Evolutionary conservation across 2,329 filamentous ascomycete genomes (phyloP).

Genomic region (Fusarium brevicatenulatum): DNA sequence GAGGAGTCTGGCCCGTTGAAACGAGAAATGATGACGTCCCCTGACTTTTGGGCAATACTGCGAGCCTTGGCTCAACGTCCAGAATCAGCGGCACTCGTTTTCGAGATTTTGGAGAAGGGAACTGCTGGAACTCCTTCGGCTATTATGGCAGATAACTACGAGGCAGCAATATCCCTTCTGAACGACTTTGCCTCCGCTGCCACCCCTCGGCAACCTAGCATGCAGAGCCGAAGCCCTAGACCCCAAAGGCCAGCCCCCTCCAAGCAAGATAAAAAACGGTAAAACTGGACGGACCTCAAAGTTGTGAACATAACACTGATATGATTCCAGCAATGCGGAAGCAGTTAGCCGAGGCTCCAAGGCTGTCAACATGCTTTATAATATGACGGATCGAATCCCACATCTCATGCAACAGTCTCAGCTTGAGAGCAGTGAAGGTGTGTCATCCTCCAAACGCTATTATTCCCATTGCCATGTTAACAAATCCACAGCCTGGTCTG

Average conservation of each 20-base stretch:
- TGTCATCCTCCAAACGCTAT: constrained; percentile 30
- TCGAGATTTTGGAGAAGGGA: constrained; percentile 85
- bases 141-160: constrained; percentile 95
- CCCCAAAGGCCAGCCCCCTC: constrained; percentile 48
- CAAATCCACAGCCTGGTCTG: constrained; percentile 80
- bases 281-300: neutral
- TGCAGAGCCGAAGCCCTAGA: constrained; percentile 72
- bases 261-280: constrained; percentile 44
- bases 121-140: constrained; percentile 79
- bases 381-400: constrained; percentile 83
- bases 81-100: constrained; percentile 80
- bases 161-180: constrained; percentile 82
- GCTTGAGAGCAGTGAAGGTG: constrained; percentile 85
- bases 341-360: constrained; percentile 81
- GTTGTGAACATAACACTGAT: neutral
- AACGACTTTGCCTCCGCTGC: constrained; percentile 91
- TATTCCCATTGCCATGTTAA: constrained; percentile 15
- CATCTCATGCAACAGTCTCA: constrained; percentile 92
- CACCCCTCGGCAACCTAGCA: constrained; percentile 74
- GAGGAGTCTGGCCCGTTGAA: constrained; percentile 79
- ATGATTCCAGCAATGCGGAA: constrained; percentile 50
- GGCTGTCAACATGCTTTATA: constrained; percentile 83
- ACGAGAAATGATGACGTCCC: constrained; percentile 94
- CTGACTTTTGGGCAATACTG: constrained; percentile 95
- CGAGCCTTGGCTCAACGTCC: constrained; percentile 75